Base-by-base conservation (phyloP, 495 filamentous ascomycete species). In the Extremus antarcticus region DNA sequence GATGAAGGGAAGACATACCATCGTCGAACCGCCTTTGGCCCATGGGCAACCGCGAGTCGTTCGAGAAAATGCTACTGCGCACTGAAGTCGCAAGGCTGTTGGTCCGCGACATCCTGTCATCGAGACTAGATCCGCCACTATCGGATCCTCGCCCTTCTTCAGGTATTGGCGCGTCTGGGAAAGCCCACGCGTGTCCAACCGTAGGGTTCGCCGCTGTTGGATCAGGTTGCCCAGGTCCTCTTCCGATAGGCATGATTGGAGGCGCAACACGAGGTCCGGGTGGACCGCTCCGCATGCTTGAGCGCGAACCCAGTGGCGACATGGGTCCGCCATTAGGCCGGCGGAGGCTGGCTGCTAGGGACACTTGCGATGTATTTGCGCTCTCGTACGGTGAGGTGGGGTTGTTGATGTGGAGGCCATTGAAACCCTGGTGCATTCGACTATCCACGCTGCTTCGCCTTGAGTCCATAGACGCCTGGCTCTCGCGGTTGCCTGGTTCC, bases 371-470 rank as follows among this genome's bases (percentile, higher is more conserved):
- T 17, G 64, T 60, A 50, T 73, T 71, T 23, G 67, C 61, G 53
- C 69, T 73, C 22, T 70, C 69, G 54, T 71, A 73, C 4, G 69
- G 68, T 7, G 70, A 73, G 1, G 60, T 47, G 1, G 69, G 66
- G 29, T 63, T 61, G 55, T 51, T 63, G 45, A 73, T 61, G 17
- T 57, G 57, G 16, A 73, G 62, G 40, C 66, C 62, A 51, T 60
- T 62, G 62, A 73, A 65, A 19, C 56, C 61, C 22, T 57, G 57
- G 52, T 69, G 66, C 63, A 71, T 66, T 25, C 70, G 66, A 46
- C 69, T 71, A 56, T 73, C 70, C 24, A 73, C 66, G 54, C 69
- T 71, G 59, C 70, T 71, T 2, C 70, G 69, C 9, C 70, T 58
- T 2, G 70, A 73, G 50, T 71, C 70, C 15, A 67, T 59, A 8